Base-by-base conservation (phyloP, 1,284 basidiomycete genomes). In the Trichosporon asahii region DNA sequence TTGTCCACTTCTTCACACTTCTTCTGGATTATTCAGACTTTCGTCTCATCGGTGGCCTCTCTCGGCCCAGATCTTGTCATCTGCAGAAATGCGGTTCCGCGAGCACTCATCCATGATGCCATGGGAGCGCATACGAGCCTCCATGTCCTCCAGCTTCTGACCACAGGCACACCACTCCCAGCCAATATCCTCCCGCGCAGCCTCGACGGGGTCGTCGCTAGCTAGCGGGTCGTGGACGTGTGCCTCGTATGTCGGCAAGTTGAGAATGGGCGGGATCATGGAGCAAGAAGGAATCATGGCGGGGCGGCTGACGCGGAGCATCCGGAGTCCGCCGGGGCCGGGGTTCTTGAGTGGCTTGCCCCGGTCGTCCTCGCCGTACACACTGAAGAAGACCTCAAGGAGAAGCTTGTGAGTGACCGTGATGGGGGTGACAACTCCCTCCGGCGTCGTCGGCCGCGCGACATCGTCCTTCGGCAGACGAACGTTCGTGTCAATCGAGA, bases 361-460 rank as follows among this genome's bases (percentile, higher is more conserved):
- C 3, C 37, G 25, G 11, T 79, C 76, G 27, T 72, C 73, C 68
- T 79, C 72, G 6, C 80, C 81, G 12, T 78, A 76, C 2, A 84
- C 72, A 1, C 79, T 79, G 70, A 81, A 84, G 72, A 79, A 82
- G n/a, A 82, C 75, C 57, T 84, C 80, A 11, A 83, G 69, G 2
- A 76, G 66, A 25, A 83, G 66, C 23, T 79, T 73, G 69, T 84
- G 82, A 1, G 68, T 68, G 3, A 84, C 81, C n/a, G 76, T 70
- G 31, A 84, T 79, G 0, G 82, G 82, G 11, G 82, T 82, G 65
- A 81, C 78, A 25, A 71, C 66, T 1, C 72, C 76, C 7, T 72
- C 70, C 53, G 78, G 67, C 8, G 79, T 80, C 5, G 77, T 76
- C 3, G 79, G 79, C 11, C 79, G 68, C 3, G 73, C 76, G 18